These are phyloP conservation scores for Cucumis hystrix DNA, from an alignment of 306 rosid species.

Conservation along the genomic window DNA sequence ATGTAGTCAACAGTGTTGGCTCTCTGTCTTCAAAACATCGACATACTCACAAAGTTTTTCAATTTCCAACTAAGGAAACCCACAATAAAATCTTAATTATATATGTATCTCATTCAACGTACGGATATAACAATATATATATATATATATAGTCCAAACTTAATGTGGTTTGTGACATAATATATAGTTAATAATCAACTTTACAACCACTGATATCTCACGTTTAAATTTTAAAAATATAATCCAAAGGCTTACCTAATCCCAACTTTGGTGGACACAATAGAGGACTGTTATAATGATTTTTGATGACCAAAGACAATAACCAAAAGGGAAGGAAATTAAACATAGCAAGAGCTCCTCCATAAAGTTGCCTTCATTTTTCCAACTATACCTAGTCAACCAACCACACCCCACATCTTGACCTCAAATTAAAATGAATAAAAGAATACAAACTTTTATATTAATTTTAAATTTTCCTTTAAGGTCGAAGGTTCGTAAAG, in stretches of 20 bases:
- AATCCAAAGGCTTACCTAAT: neutral
- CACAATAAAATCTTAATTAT: neutral
- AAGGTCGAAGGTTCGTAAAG: no score
- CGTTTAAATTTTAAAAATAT: neutral
- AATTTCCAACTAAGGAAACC: neutral
- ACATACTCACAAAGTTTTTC: neutral
- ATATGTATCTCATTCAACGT: neutral
- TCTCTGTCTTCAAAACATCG: neutral
- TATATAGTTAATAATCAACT: neutral
- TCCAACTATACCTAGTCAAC: neutral
- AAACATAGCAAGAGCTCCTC: neutral
- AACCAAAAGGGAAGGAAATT: neutral
- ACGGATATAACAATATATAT: neutral
- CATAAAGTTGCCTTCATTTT: neutral
- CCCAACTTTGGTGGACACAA: neutral
- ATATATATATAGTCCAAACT: neutral
- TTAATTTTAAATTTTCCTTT: no score
- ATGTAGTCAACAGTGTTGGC: neutral
- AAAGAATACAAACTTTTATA: no score
- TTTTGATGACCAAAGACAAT: neutral
- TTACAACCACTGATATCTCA: neutral
- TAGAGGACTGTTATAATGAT: neutral
- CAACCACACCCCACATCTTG: neutral
- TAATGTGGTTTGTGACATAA: neutral
- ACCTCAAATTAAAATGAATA: neutral